phyloP scores from a whole-genome alignment of 148 eudicot species.

The Limonium bicolor region DNA sequence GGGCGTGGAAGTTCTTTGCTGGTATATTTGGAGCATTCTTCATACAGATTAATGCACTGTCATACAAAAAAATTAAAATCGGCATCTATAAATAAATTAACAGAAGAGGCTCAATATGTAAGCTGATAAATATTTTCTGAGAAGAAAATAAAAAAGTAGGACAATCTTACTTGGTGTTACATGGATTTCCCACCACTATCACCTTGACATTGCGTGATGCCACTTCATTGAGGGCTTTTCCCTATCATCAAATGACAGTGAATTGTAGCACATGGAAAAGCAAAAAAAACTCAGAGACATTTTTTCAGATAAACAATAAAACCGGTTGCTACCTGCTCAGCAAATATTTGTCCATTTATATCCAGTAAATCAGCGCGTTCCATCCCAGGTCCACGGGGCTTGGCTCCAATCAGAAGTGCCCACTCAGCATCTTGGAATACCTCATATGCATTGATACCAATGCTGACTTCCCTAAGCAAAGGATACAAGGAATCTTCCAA shows the following conservation, averaged over 20 bases:
- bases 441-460: conserved; percentile 86
- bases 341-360: conserved; percentile 83
- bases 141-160: too few relatives aligned
- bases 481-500: conserved; percentile 93
- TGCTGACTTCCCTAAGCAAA: conserved; percentile 80
- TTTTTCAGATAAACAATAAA: neutral
- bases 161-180: conserved; percentile 80
- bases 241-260: conserved; percentile 24
- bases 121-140: too few relatives aligned
- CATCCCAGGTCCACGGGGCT: conserved; percentile 99
- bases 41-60: conserved; percentile 92
- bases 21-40: conserved; percentile 98
- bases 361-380: conserved; percentile 89
- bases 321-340: conserved; percentile 48
- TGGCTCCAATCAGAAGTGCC: conserved; percentile 97
- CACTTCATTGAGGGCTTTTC: conserved; percentile 92
- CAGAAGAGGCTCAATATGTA: too few relatives aligned
- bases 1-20: conserved; percentile 90
- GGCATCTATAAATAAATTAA: neutral
- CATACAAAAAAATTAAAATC: neutral
- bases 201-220: conserved; percentile 87
- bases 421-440: conserved; percentile 90
- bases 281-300: neutral
- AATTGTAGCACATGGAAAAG: neutral
- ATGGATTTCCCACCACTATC: conserved; percentile 93